Evolutionary conservation across 2,329 filamentous ascomycete species (phyloP), one percentile per base, ranked within the genome.

Genomic region (Trichoderma afroharzianum): DNA sequence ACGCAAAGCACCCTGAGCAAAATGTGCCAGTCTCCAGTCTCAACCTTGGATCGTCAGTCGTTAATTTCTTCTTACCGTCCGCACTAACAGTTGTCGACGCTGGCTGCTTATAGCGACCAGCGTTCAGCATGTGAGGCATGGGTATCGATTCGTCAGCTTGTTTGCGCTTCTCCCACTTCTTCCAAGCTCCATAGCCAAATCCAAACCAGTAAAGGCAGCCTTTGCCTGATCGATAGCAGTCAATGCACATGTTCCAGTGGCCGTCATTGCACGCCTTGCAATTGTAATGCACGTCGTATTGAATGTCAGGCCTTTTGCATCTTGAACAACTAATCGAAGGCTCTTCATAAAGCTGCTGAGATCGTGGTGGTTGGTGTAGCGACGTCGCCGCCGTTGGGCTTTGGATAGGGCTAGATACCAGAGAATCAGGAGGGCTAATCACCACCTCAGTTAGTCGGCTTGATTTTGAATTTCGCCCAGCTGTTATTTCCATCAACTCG

Each of bases 181-280:
- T 83, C 82, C 89, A 88, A 0, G 93, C 94, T 5, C 88, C 87
- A 75, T 91, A 86, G 3, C 93, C 93, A 79, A 98, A 97, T 1
- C 95, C 95, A 76, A 91, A 94, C 94, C 94, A 98, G 78, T 96
- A 89, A 21, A 89, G 85, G 79, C 95, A 98, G 12, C 95, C 95
- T 77, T 88, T 88, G 9, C 91, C 91, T 14, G 84, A 79, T 32
- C 93, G 90, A 79, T 97, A 98, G 82, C 95, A 98, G 74, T 86
- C 86, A 2, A 92, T 82, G 77, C 95, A 98, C 12, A 98, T 84
- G 78, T 95, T 92, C 85, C 91, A 97, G 61, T 88, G 84, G 1
- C 93, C 93, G 6, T 86, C 82, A 18, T 88, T 85, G 80, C 95
- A 98, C 63, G 85, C 84, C 2, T 82, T 80, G 80, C 95, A 98